Base-by-base conservation (phyloP, 139 green algal species). In the Picochlorum sp. region DNA sequence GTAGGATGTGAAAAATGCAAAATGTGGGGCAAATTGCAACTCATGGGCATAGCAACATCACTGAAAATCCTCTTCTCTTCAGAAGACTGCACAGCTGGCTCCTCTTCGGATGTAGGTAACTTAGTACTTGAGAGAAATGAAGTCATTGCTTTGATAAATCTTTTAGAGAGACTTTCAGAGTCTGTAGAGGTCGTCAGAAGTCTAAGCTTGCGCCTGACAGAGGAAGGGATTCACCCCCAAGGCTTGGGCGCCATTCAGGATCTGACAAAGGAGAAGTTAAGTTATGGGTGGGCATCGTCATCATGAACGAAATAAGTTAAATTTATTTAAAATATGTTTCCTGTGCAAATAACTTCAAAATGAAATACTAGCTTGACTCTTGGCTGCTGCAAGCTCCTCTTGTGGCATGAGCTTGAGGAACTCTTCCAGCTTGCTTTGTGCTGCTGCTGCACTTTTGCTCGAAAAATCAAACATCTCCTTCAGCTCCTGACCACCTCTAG, bases 1-100 rank as follows among this genome's bases (percentile, higher is more conserved):
- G 89, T 98, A 29, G 89, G 90, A 18, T 98, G 92, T 61, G 89
- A 98, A 64, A 98, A 98, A 68, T 98, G 92, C 86, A 96, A 94
- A 78, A 83, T 98, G 40, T 98, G 91, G 90, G 92, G 90, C 59
- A 98, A 98, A 83, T 81, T 98, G 61, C 90, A 98, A 73, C 84
- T 94, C 20, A 72, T 98, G 33, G 92, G 90, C 24, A 77, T 98
- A 18, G 91, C 83, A 10, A 96, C 91, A 0, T 87, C 89, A 2
- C 70, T 98, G 31, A 98, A 98, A 69, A 81, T 98, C 24, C 67
- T 95, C 9, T 95, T 97, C 54, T 80, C 78, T 10, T 59, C 62
- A n/a, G 61, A 80, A 3, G 73, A 89, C 50, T 90, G 85, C 56
- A 41, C 16, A 6, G 72, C 68, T 18, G 52, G 36, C 24, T 16